These are phyloP conservation scores for Thielaviopsis musarum DNA, from an alignment of 2,329 filamentous ascomycete genomes.

Conservation along the genomic window DNA sequence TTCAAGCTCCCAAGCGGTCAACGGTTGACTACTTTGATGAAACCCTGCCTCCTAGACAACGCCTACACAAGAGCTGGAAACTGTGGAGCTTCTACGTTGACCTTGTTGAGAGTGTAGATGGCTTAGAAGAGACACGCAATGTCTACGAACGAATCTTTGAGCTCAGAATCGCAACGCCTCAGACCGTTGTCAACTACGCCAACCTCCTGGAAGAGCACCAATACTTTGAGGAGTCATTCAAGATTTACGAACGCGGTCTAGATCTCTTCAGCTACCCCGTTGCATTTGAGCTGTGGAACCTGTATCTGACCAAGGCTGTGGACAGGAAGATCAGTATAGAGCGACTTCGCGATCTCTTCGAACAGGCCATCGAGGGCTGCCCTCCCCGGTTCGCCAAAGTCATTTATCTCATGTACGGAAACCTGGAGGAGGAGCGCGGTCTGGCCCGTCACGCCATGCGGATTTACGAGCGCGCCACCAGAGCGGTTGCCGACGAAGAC, in stretches of 20 bases:
- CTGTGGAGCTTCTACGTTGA: slow-evolving; percentile 99
- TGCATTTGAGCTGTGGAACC: slow-evolving; percentile 95
- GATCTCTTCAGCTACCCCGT: slow-evolving; percentile 98
- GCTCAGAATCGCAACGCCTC: slow-evolving; percentile 89
- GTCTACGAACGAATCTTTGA: slow-evolving; percentile 98
- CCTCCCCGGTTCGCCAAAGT: slow-evolving; percentile 93
- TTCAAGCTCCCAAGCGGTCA: slow-evolving; percentile 92
- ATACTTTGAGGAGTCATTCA: slow-evolving; percentile 96
- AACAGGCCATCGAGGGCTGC: slow-evolving; percentile 89
- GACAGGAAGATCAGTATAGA: slow-evolving; percentile 94
- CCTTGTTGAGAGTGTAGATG: slow-evolving; percentile 84
- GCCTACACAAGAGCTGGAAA: slow-evolving; percentile 98
- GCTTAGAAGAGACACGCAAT: slow-evolving; percentile 78
- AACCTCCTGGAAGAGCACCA: slow-evolving; percentile 87
- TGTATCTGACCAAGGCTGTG: slow-evolving; percentile 94
- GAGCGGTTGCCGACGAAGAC: slow-evolving; percentile 88
- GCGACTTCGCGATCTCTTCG: slow-evolving; percentile 82
- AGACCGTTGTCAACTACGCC: slow-evolving; percentile 97
- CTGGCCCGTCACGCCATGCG: slow-evolving; percentile 94
- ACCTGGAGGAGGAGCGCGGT: slow-evolving; percentile 87
- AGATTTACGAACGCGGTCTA: slow-evolving; percentile 86
- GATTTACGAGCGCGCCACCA: slow-evolving; percentile 92
- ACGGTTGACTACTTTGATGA: slow-evolving; percentile 99
- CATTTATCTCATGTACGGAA: slow-evolving; percentile 95
- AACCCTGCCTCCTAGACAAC: slow-evolving; percentile 78